Evolutionary conservation across 345 rosid genomes (phyloP).

Genomic region (Gossypium ekmanianum): DNA sequence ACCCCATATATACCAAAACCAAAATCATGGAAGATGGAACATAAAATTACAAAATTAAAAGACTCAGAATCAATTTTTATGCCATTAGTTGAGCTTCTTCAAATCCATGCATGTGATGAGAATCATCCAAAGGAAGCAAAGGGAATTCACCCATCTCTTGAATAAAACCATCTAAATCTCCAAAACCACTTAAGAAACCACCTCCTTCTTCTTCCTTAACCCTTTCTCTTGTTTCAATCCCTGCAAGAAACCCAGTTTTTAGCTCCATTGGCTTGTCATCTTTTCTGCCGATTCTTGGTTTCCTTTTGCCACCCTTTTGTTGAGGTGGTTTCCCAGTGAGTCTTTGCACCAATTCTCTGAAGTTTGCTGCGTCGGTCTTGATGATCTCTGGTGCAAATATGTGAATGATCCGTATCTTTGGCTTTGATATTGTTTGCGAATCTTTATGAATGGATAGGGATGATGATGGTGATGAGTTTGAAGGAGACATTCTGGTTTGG

Average conservation of each 20-base stretch:
- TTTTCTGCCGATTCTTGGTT: slow-evolving; percentile 19
- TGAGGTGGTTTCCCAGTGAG: slow-evolving; percentile 79
- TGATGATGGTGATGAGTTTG: slow-evolving; percentile 36
- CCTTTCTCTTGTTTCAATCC: slow-evolving; percentile 26
- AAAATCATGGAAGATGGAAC: slow-evolving; percentile 13
- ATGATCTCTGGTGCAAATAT: slow-evolving; percentile 92
- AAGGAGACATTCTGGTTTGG: slow-evolving; percentile 21
- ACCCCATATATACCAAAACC: background rate
- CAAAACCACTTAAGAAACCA: slow-evolving; percentile 52
- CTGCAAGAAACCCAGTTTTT: slow-evolving; percentile 21
- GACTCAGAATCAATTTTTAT: slow-evolving; percentile 9
- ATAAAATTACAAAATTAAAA: slow-evolving; percentile 7
- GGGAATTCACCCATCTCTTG: slow-evolving; percentile 56
- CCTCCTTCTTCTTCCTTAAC: slow-evolving; percentile 33
- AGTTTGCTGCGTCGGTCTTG: slow-evolving; percentile 85
- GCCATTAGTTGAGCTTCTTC: slow-evolving; percentile 33
- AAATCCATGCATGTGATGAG: slow-evolving; percentile 36
- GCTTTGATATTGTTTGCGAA: slow-evolving; percentile 63
- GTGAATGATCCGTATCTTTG: slow-evolving; percentile 82
- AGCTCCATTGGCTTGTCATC: slow-evolving; percentile 23
- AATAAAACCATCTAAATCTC: slow-evolving; percentile 67
- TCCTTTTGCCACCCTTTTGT: slow-evolving; percentile 21
- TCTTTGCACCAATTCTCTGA: slow-evolving; percentile 81
- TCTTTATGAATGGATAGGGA: slow-evolving; percentile 40
- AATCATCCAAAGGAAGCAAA: slow-evolving; percentile 39